phyloP scores from a whole-genome alignment of 2,329 filamentous ascomycete genomes.

The Curvularia hawaiiensis region DNA sequence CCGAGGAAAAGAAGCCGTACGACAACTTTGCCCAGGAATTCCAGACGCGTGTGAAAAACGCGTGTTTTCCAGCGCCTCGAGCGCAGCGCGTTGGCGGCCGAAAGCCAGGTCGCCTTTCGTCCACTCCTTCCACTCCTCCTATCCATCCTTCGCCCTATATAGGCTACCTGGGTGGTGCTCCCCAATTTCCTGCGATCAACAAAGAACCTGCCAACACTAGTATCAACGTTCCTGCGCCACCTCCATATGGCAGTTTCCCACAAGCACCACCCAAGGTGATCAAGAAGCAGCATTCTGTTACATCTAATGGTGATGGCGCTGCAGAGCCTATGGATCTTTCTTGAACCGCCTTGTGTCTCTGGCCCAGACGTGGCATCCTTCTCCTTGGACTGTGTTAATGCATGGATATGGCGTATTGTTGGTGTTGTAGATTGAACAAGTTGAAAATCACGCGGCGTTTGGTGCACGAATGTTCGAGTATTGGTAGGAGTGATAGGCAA shows the following conservation, averaged over 20 bases:
- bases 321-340: constrained; percentile 18
- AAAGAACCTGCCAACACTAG: constrained; percentile 20
- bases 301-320: constrained; percentile 1
- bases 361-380: too few relatives aligned
- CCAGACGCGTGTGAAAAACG: constrained; percentile 45
- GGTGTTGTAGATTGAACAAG: not conserved
- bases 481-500: not conserved
- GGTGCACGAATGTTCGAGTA: not conserved
- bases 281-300: constrained; percentile 11
- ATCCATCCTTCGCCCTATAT: constrained; percentile 25
- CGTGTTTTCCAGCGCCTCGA: constrained; percentile 37
- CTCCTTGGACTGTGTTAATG: constrained; percentile 3
- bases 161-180: constrained; percentile 30
- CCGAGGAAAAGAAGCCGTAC: constrained; percentile 43
- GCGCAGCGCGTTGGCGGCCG: constrained; percentile 25
- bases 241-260: constrained; percentile 20
- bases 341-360: not conserved
- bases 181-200: constrained; percentile 3
- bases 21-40: constrained; percentile 43
- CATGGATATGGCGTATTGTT: constrained; percentile 14
- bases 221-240: constrained; percentile 26
- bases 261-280: constrained; percentile 5
- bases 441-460: constrained; percentile 5
- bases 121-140: constrained; percentile 24
- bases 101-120: constrained; percentile 29